phyloP scores from a whole-genome alignment of 352 stramenopile genomes.

The Phytophthora citrophthora region DNA sequence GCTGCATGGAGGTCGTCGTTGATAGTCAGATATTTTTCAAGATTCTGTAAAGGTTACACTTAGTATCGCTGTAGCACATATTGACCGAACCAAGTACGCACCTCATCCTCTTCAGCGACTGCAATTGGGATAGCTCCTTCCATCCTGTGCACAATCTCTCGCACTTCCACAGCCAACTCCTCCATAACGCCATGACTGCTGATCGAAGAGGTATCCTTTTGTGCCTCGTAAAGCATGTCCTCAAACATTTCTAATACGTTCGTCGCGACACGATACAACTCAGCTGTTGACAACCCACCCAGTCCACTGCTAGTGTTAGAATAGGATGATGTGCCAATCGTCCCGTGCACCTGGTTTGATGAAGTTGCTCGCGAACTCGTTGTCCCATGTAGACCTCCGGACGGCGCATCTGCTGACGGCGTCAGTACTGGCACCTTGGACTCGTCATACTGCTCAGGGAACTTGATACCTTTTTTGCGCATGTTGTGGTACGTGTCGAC shows the following conservation, averaged over 20 bases:
- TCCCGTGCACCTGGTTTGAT: conserved; percentile 13
- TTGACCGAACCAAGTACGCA: conserved; percentile 14
- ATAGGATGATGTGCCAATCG: conserved; percentile 52
- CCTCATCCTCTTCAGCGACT: conserved; percentile 56
- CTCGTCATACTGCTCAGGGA: conserved; percentile 82
- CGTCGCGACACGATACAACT: conserved; percentile 68
- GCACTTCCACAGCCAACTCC: conserved; percentile 66
- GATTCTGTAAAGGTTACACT: conserved; percentile 28
- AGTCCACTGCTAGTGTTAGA: conserved; percentile 55
- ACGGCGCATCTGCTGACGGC: conserved; percentile 24
- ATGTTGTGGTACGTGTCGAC: conserved; percentile 88
- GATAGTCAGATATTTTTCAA: conserved; percentile 71
- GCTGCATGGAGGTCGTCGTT: conserved; percentile 73
- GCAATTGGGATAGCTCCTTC: conserved; percentile 69
- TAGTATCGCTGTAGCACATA: not conserved
- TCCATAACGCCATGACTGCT: conserved; percentile 63
- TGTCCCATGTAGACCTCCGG: conserved; percentile 2
- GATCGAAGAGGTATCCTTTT: conserved; percentile 54
- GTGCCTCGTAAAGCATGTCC: conserved; percentile 77
- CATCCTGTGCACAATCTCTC: conserved; percentile 69
- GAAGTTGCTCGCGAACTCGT: not conserved
- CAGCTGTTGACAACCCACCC: conserved; percentile 55
- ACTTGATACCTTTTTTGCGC: conserved; percentile 77
- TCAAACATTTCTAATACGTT: conserved; percentile 86
- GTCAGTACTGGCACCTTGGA: conserved; percentile 67